Evolutionary conservation across 768 basidiomycete species (phyloP).

Genomic region (Termitomyces sp.): DNA sequence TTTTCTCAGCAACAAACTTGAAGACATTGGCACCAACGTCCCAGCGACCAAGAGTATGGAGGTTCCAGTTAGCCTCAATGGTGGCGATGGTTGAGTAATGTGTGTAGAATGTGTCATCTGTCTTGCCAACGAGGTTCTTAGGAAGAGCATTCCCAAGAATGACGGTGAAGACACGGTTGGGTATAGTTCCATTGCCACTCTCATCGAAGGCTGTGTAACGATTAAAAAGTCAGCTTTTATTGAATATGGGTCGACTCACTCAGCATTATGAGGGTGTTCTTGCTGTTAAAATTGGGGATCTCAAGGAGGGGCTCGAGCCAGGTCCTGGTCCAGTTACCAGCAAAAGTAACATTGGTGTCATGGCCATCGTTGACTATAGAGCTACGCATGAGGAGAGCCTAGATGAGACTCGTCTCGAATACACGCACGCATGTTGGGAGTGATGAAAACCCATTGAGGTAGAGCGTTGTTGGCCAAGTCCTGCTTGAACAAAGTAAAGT

Average conservation of each 20-base stretch:
- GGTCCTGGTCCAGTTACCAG: conserved; percentile 37
- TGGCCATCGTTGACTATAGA: conserved; percentile 47
- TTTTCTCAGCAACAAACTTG: conserved; percentile 39
- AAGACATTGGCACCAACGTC: conserved; percentile 41
- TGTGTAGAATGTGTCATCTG: conserved; percentile 51
- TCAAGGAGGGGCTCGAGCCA: conserved; percentile 49
- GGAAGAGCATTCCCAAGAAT: conserved; percentile 43
- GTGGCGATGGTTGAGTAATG: conserved; percentile 57
- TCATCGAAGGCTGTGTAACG: conserved; percentile 46
- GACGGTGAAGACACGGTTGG: conserved; percentile 43
- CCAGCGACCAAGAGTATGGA: conserved; percentile 52
- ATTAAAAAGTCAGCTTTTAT: not conserved
- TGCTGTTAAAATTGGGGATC: conserved; percentile 47
- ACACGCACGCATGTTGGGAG: conserved; percentile 43
- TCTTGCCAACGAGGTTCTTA: conserved; percentile 31
- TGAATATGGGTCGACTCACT: conserved; percentile 30
- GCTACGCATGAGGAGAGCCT: not conserved
- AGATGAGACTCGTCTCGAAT: not conserved
- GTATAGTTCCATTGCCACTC: conserved; percentile 26
- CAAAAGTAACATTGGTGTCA: conserved; percentile 50
- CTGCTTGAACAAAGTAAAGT: conserved; percentile 57
- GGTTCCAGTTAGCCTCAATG: conserved; percentile 56
- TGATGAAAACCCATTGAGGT: conserved; percentile 58
- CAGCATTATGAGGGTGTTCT: conserved; percentile 50
- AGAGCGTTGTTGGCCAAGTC: conserved; percentile 45